A percentile compares a stretch with the other conserved stretches of the same genome.
Conservation (phyloP, 2,329 filamentous ascomycete genomes). For the Alternaria rosae region DNA sequence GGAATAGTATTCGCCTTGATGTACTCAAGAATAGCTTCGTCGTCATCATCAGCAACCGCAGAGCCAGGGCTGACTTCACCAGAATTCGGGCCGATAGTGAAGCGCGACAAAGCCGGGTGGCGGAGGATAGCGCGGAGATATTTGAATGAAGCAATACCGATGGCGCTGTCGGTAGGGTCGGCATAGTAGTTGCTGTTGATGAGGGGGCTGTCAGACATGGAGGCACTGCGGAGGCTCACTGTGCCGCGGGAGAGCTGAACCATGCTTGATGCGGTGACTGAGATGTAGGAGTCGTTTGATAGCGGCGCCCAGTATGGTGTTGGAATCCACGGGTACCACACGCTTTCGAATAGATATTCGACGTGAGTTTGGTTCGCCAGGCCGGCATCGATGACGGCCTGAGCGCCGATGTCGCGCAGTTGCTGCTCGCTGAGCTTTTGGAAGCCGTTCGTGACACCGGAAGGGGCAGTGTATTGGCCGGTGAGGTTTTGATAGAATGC, state of each 20-base stretch:
- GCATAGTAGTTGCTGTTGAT: slow-evolving; percentile 50
- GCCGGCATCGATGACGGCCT: slow-evolving; percentile 22
- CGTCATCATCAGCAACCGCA: slow-evolving; percentile 29
- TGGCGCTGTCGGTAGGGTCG: slow-evolving; percentile 39
- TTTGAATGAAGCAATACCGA: slow-evolving; percentile 45
- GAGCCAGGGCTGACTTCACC: slow-evolving; percentile 42
- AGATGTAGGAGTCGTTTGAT: slow-evolving; percentile 45
- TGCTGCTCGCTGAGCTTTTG: slow-evolving; percentile 24
- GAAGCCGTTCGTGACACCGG: slow-evolving; percentile 45
- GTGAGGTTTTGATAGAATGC: slow-evolving; percentile 38
- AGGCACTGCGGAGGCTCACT: slow-evolving; percentile 40
- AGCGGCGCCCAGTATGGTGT: slow-evolving; percentile 42
- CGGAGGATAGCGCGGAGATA: slow-evolving; percentile 41
- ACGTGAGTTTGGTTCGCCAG: slow-evolving; percentile 39
- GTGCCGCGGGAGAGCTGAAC: slow-evolving; percentile 46
- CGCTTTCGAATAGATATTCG: slow-evolving; percentile 35
- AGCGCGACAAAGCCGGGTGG: slow-evolving; percentile 21
- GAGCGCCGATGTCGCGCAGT: slow-evolving; percentile 28
- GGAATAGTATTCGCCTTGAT: slow-evolving; percentile 34
- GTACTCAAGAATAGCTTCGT: slow-evolving; percentile 39
- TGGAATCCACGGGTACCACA: slow-evolving; percentile 37
- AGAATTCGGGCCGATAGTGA: slow-evolving; percentile 30
- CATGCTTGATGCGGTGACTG: slow-evolving; percentile 36
- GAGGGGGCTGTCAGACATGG: slow-evolving; percentile 40
- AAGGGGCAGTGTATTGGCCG: slow-evolving; percentile 41